Percentiles rank a stretch among this genome's conserved stretches.
These are phyloP conservation scores for Gastrodia elata DNA, from an alignment of 106 monocot genomes.

Conservation along the genomic window DNA sequence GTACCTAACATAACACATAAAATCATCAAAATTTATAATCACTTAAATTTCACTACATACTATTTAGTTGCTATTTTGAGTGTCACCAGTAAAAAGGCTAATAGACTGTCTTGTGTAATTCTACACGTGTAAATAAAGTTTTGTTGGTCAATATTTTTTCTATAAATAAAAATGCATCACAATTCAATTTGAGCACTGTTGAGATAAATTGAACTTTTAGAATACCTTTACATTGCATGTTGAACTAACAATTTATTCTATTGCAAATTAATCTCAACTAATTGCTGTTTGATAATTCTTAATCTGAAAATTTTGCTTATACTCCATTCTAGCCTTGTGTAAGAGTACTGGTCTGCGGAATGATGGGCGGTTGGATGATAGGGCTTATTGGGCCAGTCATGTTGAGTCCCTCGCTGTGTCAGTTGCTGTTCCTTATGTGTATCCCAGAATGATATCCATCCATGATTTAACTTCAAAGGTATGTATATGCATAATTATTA, in stretches of 20 bases:
- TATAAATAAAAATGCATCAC: too few species aligned
- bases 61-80: too few species aligned
- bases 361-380: conserved; percentile 93
- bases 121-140: neutral
- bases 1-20: too few species aligned
- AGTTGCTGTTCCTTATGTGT: conserved; percentile 72
- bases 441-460: conserved; percentile 86
- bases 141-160: too few species aligned
- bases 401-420: conserved; percentile 46
- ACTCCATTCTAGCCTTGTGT: conserved; percentile 41
- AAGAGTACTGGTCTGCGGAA: conserved; percentile 84
- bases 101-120: neutral
- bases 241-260: neutral
- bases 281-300: too few species aligned
- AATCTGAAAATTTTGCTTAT: too few species aligned
- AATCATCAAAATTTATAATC: too few species aligned
- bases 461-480: conserved; percentile 74
- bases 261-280: neutral
- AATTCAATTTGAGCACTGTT: too few species aligned
- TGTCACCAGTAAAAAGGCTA: too few species aligned
- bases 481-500: conserved; percentile 15
- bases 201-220: too few species aligned
- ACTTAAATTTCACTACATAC: too few species aligned
- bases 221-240: neutral
- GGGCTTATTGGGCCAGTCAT: conserved; percentile 76